Evolutionary conservation across 495 filamentous ascomycete genomes (phyloP).

Genomic region (Bacidia gigantensis): DNA sequence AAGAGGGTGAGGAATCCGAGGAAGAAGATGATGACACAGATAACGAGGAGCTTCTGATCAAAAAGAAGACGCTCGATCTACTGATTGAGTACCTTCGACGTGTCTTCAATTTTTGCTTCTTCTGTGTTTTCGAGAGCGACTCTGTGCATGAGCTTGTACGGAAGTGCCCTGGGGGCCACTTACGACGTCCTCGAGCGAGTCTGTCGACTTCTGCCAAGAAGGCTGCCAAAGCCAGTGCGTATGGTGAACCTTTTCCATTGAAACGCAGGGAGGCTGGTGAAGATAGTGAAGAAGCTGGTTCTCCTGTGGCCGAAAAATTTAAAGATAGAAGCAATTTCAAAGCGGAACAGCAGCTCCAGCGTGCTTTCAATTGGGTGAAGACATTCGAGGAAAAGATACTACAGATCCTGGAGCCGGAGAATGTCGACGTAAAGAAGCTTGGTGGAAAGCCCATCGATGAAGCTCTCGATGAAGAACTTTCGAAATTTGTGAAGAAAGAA

Average conservation of each 20-base stretch:
- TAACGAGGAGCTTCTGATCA: conserved; percentile 73
- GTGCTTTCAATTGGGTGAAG: conserved; percentile 98
- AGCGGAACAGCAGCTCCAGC: conserved; percentile 76
- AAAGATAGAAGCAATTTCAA: conserved; percentile 51
- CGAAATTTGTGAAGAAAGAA: conserved; percentile 86
- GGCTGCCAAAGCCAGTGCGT: conserved; percentile 71
- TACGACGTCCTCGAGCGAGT: conserved; percentile 73
- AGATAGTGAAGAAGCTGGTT: conserved; percentile 45
- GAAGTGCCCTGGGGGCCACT: conserved; percentile 93
- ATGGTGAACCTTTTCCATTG: conserved; percentile 63
- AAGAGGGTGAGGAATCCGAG: conserved; percentile 61
- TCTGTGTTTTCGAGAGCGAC: conserved; percentile 96
- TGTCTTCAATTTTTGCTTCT: conserved; percentile 98
- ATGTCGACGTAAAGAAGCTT: conserved; percentile 71
- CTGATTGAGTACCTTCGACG: conserved; percentile 92
- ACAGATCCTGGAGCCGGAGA: conserved; percentile 81
- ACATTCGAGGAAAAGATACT: conserved; percentile 95
- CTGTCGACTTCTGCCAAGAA: conserved; percentile 69
- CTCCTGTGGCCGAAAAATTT: conserved; percentile 51
- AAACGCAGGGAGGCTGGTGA: conserved; percentile 45
- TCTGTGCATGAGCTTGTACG: conserved; percentile 89
- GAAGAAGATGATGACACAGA: conserved; percentile 68
- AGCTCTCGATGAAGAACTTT: conserved; percentile 70
- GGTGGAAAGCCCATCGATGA: conserved; percentile 81
- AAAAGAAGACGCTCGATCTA: conserved; percentile 94